phyloP scores from a whole-genome alignment of 1,139 yeast species.

The Lodderomyces parapsilosis region DNA sequence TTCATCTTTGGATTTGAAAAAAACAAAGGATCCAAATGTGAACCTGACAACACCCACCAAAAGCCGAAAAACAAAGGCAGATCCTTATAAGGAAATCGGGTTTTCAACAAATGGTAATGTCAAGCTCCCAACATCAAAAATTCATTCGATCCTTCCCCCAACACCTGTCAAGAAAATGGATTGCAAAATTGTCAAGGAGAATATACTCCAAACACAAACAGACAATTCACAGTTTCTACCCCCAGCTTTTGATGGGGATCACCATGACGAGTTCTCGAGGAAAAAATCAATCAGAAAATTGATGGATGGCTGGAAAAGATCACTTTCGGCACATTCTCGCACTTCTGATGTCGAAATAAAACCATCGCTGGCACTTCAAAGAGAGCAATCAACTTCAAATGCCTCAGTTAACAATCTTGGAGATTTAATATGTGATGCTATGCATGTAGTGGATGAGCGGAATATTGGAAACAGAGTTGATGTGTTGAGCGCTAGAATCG shows the following conservation, averaged over 20 bases:
- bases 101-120: constrained; percentile 52
- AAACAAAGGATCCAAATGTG: constrained; percentile 17
- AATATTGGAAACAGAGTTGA: constrained; percentile 55
- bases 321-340: constrained; percentile 13
- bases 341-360: not conserved
- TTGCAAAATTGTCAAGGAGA: constrained; percentile 13
- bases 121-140: constrained; percentile 48
- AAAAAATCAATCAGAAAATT: constrained; percentile 39
- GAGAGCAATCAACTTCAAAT: not conserved
- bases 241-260: constrained; percentile 8
- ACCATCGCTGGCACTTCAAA: constrained; percentile 1
- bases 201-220: constrained; percentile 5
- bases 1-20: constrained; percentile 42
- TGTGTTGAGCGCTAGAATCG: constrained; percentile 72
- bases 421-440: constrained; percentile 11
- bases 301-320: constrained; percentile 44
- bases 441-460: constrained; percentile 16
- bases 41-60: constrained; percentile 25
- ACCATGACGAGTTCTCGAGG: constrained; percentile 23
- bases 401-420: constrained; percentile 13
- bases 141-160: constrained; percentile 53
- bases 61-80: not conserved
- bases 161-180: constrained; percentile 71
- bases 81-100: constrained; percentile 23
- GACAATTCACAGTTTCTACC: constrained; percentile 7